Percentiles rank a stretch among this genome's conserved stretches.
Conservation (phyloP, 176 grass and related monocot genomes). For the Rhynchospora pubera region DNA sequence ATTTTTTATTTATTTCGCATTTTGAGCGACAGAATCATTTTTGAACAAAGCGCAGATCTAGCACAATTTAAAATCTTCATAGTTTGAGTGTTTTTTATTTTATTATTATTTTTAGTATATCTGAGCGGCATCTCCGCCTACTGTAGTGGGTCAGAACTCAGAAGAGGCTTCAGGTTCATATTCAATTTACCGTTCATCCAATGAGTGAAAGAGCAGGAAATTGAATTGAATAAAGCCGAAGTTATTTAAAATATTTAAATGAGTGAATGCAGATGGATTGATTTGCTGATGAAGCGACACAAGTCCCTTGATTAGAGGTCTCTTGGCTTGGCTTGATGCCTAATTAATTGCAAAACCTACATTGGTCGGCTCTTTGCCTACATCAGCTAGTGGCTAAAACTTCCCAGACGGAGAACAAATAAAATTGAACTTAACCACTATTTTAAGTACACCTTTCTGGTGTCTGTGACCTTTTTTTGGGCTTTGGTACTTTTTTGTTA, state of each 20-base stretch:
- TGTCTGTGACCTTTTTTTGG: background rate
- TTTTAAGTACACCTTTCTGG: background rate
- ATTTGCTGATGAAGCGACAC: background rate
- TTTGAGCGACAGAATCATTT: background rate
- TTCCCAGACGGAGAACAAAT: background rate
- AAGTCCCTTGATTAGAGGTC: background rate
- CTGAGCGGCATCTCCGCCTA: conserved; percentile 17
- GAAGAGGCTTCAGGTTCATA: background rate
- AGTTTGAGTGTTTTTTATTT: background rate
- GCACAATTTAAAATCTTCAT: background rate
- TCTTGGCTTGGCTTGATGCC: background rate
- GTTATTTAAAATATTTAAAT: background rate
- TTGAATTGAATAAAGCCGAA: background rate
- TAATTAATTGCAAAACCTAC: background rate
- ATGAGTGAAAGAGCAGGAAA: background rate
- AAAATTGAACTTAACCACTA: background rate
- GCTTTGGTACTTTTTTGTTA: background rate
- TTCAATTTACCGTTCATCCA: background rate
- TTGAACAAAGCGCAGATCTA: conserved; percentile 10
- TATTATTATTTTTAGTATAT: background rate
- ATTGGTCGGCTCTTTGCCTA: background rate
- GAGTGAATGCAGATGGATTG: background rate
- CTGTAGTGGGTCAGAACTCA: conserved; percentile 5
- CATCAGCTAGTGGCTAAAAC: conserved; percentile 1
- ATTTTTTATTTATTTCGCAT: background rate